These are phyloP conservation scores for Sporothrix humicola DNA, from an alignment of 2,329 filamentous ascomycete species.

Conservation along the genomic window DNA sequence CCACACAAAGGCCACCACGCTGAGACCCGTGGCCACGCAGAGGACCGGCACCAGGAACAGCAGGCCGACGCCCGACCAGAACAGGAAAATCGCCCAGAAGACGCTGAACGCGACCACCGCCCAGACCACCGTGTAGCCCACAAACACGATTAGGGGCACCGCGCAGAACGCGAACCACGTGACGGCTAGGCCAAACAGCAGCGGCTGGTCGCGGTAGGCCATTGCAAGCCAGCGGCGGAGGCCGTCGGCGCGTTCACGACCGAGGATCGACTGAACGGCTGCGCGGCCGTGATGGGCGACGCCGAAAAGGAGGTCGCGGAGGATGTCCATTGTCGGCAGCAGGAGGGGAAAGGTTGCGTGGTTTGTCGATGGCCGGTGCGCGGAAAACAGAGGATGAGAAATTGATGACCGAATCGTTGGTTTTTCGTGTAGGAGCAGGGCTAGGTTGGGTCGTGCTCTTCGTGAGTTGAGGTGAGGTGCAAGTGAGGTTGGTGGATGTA, in stretches of 20 bases:
- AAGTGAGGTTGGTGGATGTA: too few relatives aligned
- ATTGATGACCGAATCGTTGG: background rate
- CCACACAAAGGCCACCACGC: slow-evolving; percentile 33
- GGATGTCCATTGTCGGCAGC: slow-evolving; percentile 1
- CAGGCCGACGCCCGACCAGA: slow-evolving; percentile 37
- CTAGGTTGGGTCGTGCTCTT: too few relatives aligned
- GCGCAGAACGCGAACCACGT: slow-evolving; percentile 32
- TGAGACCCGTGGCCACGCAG: slow-evolving; percentile 32
- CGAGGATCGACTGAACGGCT: slow-evolving; percentile 12
- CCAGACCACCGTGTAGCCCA: slow-evolving; percentile 34
- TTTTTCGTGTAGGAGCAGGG: too few relatives aligned
- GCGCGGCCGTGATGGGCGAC: slow-evolving; percentile 13
- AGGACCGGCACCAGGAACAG: slow-evolving; percentile 36
- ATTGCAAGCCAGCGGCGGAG: slow-evolving; percentile 27
- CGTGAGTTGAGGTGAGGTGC: too few relatives aligned
- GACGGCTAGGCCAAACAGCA: slow-evolving; percentile 29
- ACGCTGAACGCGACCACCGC: slow-evolving; percentile 33
- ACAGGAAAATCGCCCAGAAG: slow-evolving; percentile 36
- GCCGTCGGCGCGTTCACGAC: slow-evolving; percentile 24
- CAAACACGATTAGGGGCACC: slow-evolving; percentile 32
- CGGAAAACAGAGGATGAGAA: background rate
- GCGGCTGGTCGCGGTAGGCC: slow-evolving; percentile 31
- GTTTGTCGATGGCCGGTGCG: background rate
- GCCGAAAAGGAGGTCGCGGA: slow-evolving; percentile 23
- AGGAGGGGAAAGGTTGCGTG: background rate